Base-by-base conservation (phyloP, 768 basidiomycete genomes). In the Kwoniella dejecticola region DNA sequence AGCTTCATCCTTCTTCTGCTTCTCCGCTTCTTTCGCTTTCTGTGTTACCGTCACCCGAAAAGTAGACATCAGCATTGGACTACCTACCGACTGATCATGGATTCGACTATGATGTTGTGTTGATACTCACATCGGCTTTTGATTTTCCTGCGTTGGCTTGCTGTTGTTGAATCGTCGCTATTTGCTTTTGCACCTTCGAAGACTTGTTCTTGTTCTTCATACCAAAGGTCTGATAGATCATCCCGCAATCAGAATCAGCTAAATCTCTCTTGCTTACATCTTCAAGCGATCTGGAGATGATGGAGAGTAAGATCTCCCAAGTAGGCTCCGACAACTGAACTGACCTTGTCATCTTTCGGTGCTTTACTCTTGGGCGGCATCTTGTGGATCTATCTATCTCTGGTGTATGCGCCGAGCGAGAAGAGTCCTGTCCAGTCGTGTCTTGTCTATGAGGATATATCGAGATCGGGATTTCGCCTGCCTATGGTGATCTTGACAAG, bases 131-230 rank as follows among this genome's bases (percentile, higher is more conserved):
- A 11, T 81, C 70, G 30, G 86, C 90, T 57, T 84, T 86, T 30
- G 89, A 93, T 79, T 94, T 94, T 38, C 93, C 93, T 0, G 87
- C 77, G 68, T 81, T 68, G 2, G 88, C 80, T 42, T 86, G 84
- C 77, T 94, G 90, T 63, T 87, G 83, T 80, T 96, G 87, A 49
- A 98, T 85, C 46, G 83, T 83, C 50, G 86, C 85, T 21, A 95
- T 87, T 66, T 91, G 84, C 68, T 88, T 86, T 82, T 97, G 89
- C 26, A 94, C 94, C 79, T 89, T 96, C 71, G 90, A 81, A 2
- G 92, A 94, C 82, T 91, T 93, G 77, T 74, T 76, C 67, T 78
- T 79, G 71, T 81, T 81, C 72, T 81, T 81, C 69, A 81, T 74
- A 29, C 81, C 81, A 57, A 81, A 81, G 41, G 80, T 80, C 81